A percentile compares a stretch with the other conserved stretches of the same genome.
phyloP scores from a whole-genome alignment of 768 basidiomycete species.

The Tylopilus felleus region DNA sequence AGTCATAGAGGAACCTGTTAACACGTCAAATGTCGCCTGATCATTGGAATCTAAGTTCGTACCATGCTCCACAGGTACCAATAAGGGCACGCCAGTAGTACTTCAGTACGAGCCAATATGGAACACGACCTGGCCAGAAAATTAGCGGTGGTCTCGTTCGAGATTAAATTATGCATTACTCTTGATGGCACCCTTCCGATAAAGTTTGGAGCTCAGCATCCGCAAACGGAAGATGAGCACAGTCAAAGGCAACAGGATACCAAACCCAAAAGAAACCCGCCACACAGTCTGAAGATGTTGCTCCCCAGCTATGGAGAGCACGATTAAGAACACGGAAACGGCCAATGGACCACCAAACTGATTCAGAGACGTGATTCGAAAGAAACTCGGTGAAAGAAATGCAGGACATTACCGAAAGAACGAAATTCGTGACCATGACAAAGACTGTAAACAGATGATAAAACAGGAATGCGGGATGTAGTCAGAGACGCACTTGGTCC shows the following conservation, averaged over 20 bases:
- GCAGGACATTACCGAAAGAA: slow-evolving; percentile 47
- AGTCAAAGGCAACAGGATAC: slow-evolving; percentile 57
- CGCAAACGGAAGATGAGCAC: slow-evolving; percentile 72
- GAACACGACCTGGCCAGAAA: slow-evolving; percentile 44
- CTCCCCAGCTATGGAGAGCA: slow-evolving; percentile 62
- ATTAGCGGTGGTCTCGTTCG: slow-evolving; percentile 1
- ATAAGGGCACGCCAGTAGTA: slow-evolving; percentile 67
- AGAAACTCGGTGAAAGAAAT: not conserved
- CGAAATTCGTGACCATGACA: slow-evolving; percentile 74
- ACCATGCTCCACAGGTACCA: slow-evolving; percentile 75
- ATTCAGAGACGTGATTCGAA: slow-evolving; percentile 5
- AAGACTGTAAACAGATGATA: slow-evolving; percentile 42
- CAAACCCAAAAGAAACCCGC: slow-evolving; percentile 65
- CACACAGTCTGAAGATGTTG: slow-evolving; percentile 61
- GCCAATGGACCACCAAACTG: slow-evolving; percentile 68
- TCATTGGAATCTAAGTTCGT: not conserved
- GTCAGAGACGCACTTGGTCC: slow-evolving; percentile 48
- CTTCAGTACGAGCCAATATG: slow-evolving; percentile 57
- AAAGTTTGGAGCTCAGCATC: slow-evolving; percentile 68
- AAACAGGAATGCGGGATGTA: not conserved
- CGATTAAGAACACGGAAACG: slow-evolving; percentile 63
- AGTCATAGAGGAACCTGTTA: slow-evolving; percentile 67
- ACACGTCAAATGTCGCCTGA: slow-evolving; percentile 1
- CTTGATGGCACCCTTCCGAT: slow-evolving; percentile 62
- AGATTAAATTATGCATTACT: slow-evolving; percentile 33